Conservation (phyloP, 73 alveolate genomes). For the Paramecium octaurelia region DNA sequence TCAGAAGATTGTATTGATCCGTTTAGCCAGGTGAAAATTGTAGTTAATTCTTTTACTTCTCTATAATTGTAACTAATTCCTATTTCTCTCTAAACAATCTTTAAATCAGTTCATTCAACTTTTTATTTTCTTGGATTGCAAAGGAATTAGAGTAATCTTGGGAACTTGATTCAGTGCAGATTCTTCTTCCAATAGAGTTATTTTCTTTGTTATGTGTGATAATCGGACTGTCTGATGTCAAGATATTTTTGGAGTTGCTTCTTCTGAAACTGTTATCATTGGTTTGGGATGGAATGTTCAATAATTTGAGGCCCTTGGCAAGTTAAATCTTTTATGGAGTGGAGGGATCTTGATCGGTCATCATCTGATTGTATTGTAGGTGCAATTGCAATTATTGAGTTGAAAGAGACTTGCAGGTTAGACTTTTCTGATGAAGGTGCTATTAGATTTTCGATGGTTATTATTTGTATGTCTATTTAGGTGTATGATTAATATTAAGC, state of each 20-base stretch:
- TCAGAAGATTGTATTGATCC: background rate
- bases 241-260: background rate
- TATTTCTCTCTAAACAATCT: background rate
- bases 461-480: background rate
- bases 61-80: background rate
- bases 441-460: background rate
- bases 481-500: background rate
- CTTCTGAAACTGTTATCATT: background rate
- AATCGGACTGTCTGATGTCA: background rate
- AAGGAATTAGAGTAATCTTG: background rate
- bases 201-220: background rate
- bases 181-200: background rate
- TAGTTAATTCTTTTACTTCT: background rate
- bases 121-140: background rate
- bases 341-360: background rate
- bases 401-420: background rate
- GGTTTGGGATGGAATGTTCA: background rate
- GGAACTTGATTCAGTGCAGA: background rate
- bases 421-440: background rate
- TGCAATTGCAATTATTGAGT: background rate
- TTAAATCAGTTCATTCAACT: background rate
- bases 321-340: background rate
- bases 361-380: background rate
- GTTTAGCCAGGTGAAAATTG: background rate
- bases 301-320: background rate